Percentiles rank a stretch among this genome's conserved stretches.
Conservation (phyloP, 148 eudicot genomes). For the Cornus suecica region DNA sequence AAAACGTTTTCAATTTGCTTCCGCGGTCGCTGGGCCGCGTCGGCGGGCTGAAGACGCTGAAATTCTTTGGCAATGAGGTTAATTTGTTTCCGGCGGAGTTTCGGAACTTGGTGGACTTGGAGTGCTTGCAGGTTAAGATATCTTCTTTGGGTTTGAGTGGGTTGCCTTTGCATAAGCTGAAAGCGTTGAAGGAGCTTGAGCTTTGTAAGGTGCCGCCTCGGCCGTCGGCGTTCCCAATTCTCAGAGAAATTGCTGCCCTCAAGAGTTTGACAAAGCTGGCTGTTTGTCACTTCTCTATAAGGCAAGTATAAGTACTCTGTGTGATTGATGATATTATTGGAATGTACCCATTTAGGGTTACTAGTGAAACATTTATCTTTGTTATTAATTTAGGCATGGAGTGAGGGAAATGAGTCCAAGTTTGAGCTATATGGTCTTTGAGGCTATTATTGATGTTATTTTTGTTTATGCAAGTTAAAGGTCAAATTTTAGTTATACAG, state of each 20-base stretch:
- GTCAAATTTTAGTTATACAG: too few species aligned
- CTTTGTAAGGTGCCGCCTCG: slow-evolving; percentile 55
- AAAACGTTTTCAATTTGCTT: slow-evolving; percentile 68
- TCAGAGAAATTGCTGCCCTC: slow-evolving; percentile 68
- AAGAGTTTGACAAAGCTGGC: slow-evolving; percentile 63
- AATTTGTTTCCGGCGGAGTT: slow-evolving; percentile 73
- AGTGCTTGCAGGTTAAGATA: slow-evolving; percentile 71
- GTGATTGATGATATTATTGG: too few species aligned
- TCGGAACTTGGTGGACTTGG: slow-evolving; percentile 50
- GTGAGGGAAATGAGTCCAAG: background rate
- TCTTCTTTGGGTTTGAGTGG: slow-evolving; percentile 51
- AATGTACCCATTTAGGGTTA: background rate
- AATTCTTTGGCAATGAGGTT: slow-evolving; percentile 74
- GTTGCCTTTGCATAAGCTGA: slow-evolving; percentile 49
- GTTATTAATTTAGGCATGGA: background rate
- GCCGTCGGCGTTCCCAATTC: slow-evolving; percentile 49
- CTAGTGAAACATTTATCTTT: background rate
- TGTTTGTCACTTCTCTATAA: slow-evolving; percentile 83
- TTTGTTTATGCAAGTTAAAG: background rate
- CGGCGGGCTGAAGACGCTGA: slow-evolving; percentile 57
- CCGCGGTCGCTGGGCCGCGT: slow-evolving; percentile 56
- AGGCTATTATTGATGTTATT: background rate
- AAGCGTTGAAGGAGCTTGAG: slow-evolving; percentile 73
- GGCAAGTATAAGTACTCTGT: slow-evolving; percentile 28
- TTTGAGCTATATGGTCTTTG: background rate